phyloP scores from a whole-genome alignment of 371 early-diverging fungal species.

The Mucor circinelloides region DNA sequence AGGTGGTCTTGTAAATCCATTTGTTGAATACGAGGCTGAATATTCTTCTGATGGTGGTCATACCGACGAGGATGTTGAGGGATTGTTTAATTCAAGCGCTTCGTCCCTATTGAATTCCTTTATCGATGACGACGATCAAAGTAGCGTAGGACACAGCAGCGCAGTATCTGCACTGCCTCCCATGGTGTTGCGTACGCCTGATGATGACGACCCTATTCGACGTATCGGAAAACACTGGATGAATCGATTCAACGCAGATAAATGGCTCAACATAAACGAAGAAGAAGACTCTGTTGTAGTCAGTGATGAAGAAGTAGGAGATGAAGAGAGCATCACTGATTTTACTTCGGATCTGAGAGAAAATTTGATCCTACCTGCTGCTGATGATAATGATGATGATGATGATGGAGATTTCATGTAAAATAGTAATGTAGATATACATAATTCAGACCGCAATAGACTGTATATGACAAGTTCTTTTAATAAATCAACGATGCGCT shows the following conservation, averaged over 20 bases:
- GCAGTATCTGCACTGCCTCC: neutral
- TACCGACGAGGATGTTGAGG: slow-evolving; percentile 20
- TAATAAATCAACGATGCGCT: too few relatives aligned
- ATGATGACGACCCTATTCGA: neutral
- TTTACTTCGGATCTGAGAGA: slow-evolving; percentile 13
- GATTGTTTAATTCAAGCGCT: neutral
- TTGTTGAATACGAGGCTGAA: slow-evolving; percentile 29
- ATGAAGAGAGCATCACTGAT: neutral
- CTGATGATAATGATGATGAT: neutral
- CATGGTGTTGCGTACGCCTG: neutral
- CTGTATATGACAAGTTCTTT: neutral
- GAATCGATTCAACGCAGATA: slow-evolving; percentile 16
- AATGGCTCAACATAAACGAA: slow-evolving; percentile 13
- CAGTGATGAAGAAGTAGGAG: neutral
- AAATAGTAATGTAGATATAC: slow-evolving; percentile 1
- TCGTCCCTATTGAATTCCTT: slow-evolving; percentile 19
- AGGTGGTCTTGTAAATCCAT: slow-evolving; percentile 11
- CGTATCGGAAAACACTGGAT: slow-evolving; percentile 20
- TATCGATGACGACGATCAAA: slow-evolving; percentile 20
- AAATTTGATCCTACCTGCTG: neutral
- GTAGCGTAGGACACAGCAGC: neutral
- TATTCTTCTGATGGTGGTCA: slow-evolving; percentile 21
- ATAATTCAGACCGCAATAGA: neutral
- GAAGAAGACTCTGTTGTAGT: slow-evolving; percentile 1
- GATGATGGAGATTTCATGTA: slow-evolving; percentile 11